Evolutionary conservation across 129 eudicot species (phyloP).

Genomic region (Pulicaria dysenterica): DNA sequence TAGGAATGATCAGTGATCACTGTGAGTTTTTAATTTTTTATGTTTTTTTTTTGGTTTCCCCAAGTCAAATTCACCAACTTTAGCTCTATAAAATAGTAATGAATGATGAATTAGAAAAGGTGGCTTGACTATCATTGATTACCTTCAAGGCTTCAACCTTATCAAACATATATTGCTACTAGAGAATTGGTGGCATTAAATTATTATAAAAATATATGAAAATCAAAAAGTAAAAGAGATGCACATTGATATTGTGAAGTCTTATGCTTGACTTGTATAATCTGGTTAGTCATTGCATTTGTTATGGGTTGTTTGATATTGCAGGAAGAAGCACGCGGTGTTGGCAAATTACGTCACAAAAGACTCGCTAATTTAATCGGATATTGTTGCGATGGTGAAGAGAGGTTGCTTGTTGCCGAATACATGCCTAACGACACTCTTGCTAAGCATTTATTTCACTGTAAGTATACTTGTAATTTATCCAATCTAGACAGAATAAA

Average conservation of each 20-base stretch:
- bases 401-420: conserved; percentile 89
- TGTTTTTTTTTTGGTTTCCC: background rate
- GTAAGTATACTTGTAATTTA: conserved; percentile 42
- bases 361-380: conserved; percentile 85
- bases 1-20: background rate
- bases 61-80: conserved; percentile 6
- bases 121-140: background rate
- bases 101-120: background rate
- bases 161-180: too few species aligned
- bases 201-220: conserved; percentile 1
- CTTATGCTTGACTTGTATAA: background rate
- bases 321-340: conserved; percentile 91
- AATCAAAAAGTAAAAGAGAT: background rate
- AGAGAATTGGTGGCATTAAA: background rate
- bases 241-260: background rate
- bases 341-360: conserved; percentile 68
- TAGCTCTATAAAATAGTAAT: conserved; percentile 25
- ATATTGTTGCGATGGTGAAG: conserved; percentile 92
- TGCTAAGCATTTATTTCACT: conserved; percentile 88
- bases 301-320: conserved; percentile 21
- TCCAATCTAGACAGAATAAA: background rate
- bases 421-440: conserved; percentile 94
- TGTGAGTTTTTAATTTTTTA: background rate
- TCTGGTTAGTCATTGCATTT: background rate
- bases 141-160: background rate